These are phyloP conservation scores for Annona squamosa DNA, from an alignment of 164 flowering plant genomes.

Conservation along the genomic window DNA sequence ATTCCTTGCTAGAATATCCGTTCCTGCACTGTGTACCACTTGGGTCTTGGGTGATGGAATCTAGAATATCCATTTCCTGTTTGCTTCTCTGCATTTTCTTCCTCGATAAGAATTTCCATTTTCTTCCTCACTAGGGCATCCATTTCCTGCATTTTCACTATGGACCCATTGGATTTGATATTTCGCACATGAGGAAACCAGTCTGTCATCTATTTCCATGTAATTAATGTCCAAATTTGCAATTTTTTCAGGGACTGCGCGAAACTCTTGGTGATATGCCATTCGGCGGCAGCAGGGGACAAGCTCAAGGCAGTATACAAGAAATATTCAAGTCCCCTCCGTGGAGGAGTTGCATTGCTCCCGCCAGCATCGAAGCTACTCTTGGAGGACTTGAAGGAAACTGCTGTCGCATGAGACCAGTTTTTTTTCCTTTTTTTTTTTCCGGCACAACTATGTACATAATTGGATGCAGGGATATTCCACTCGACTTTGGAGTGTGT, in stretches of 20 bases:
- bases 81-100: background rate
- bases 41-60: too few species aligned
- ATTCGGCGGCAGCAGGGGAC: slow-evolving; percentile 32
- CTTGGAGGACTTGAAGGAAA: slow-evolving; percentile 2
- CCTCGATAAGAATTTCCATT: too few species aligned
- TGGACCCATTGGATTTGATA: background rate
- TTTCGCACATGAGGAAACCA: background rate
- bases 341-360: slow-evolving; percentile 50
- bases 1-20: too few species aligned
- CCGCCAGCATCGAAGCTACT: slow-evolving; percentile 49
- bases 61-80: background rate
- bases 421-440: too few species aligned
- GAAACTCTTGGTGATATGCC: slow-evolving; percentile 43
- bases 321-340: slow-evolving; percentile 49
- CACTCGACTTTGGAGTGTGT: background rate
- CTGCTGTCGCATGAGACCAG: too few species aligned
- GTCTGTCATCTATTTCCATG: background rate
- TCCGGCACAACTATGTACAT: background rate
- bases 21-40: too few species aligned
- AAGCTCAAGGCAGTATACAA: slow-evolving; percentile 47
- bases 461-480: background rate
- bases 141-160: background rate
- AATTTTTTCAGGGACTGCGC: slow-evolving; percentile 57
- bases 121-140: too few species aligned
- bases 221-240: background rate